These are phyloP conservation scores for Colletotrichum sp. DNA, from an alignment of 2,329 filamentous ascomycete species.

Conservation along the genomic window DNA sequence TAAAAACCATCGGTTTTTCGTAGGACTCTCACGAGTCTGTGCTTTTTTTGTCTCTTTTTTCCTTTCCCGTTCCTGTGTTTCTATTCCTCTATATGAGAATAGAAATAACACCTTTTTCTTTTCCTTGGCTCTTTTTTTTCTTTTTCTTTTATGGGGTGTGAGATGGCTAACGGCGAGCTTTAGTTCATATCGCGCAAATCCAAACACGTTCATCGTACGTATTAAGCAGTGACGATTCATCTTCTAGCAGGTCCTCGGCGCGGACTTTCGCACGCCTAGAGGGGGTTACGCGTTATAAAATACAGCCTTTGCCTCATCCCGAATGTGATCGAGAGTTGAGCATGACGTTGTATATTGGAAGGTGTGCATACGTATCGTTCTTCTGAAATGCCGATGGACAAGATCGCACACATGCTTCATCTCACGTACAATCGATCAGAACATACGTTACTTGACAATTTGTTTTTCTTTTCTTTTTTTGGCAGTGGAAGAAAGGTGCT, in stretches of 20 bases:
- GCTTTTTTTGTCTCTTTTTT: not conserved
- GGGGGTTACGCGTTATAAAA: not conserved
- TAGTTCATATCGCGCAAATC: not conserved
- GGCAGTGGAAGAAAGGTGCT: not conserved
- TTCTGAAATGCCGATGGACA: not conserved
- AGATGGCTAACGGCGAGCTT: not conserved
- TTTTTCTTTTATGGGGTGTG: not conserved
- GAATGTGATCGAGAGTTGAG: too few species aligned
- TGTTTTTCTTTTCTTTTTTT: too few species aligned
- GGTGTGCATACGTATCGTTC: too few species aligned
- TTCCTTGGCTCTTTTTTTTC: accelerated
- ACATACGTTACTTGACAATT: not conserved
- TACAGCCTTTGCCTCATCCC: not conserved
- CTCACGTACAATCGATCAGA: not conserved
- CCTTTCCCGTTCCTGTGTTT: accelerated
- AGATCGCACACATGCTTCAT: not conserved
- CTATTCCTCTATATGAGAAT: not conserved
- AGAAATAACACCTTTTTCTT: accelerated
- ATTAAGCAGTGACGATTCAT: not conserved
- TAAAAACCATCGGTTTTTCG: not conserved
- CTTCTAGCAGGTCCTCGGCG: not conserved
- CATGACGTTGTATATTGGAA: too few species aligned
- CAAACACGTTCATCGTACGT: not conserved
- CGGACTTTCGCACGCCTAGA: not conserved
- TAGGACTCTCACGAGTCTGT: not conserved